These are phyloP conservation scores for Calonectria pseudoreteaudii DNA, from an alignment of 2,329 filamentous ascomycete species.

Conservation along the genomic window DNA sequence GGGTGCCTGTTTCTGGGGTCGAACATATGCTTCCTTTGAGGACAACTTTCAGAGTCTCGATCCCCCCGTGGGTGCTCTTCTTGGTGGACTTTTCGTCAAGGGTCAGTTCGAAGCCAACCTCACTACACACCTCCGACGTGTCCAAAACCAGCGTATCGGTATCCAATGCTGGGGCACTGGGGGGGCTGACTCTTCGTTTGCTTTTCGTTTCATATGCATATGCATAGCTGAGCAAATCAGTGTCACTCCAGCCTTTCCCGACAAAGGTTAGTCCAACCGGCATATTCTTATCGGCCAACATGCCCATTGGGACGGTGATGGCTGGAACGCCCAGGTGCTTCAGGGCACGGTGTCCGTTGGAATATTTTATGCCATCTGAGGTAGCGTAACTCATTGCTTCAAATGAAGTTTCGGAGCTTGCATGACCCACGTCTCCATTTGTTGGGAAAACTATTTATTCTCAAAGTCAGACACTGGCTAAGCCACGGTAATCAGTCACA, in stretches of 20 bases:
- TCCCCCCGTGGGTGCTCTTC: not conserved
- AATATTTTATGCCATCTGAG: slow-evolving; percentile 18
- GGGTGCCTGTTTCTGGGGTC: not conserved
- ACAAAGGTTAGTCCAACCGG: slow-evolving; percentile 24
- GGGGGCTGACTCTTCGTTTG: not conserved
- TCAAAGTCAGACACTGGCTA: not conserved
- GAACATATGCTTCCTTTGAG: not conserved
- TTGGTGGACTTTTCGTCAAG: not conserved
- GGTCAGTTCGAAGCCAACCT: not conserved
- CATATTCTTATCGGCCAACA: slow-evolving; percentile 20
- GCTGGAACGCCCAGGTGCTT: slow-evolving; percentile 23
- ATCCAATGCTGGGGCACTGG: not conserved
- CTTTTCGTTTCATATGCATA: slow-evolving; percentile 9
- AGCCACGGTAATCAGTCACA: not conserved
- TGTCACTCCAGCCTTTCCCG: slow-evolving; percentile 10
- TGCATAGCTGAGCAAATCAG: slow-evolving; percentile 1
- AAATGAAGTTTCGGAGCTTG: slow-evolving; percentile 3
- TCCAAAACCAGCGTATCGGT: not conserved
- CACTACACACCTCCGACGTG: not conserved
- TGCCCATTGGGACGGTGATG: slow-evolving; percentile 25
- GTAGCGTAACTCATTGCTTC: slow-evolving; percentile 1
- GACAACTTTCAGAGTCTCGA: not conserved
- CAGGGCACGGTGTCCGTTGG: slow-evolving; percentile 23
- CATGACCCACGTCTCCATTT: slow-evolving; percentile 15
- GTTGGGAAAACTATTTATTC: slow-evolving; percentile 14